A percentile compares a stretch with the other conserved stretches of the same genome.
phyloP scores from a whole-genome alignment of 148 eudicot species.

The Fagopyrum homotropicum region DNA sequence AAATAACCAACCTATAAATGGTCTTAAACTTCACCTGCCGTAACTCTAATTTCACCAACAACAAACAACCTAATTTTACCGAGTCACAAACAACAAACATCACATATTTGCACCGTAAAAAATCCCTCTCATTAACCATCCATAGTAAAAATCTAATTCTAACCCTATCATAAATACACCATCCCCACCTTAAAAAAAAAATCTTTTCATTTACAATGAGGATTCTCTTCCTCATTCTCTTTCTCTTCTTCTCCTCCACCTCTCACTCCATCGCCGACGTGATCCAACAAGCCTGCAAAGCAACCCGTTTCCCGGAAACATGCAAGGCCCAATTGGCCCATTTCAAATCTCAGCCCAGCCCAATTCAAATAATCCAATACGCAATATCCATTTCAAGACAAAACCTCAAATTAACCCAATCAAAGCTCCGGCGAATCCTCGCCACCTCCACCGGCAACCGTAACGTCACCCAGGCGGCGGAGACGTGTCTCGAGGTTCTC shows the following conservation, averaged over 20 bases:
- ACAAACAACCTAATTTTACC: too few relatives aligned
- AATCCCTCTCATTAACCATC: too few relatives aligned
- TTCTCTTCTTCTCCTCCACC: constrained; percentile 30
- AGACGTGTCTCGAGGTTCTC: constrained; percentile 45
- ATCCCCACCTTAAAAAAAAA: not conserved
- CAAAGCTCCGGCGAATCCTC: constrained; percentile 46
- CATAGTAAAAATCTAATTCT: too few relatives aligned
- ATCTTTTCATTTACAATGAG: not conserved
- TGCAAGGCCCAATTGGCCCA: constrained; percentile 34
- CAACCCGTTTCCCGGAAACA: constrained; percentile 44
- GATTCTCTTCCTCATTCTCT: constrained; percentile 20
- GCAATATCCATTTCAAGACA: constrained; percentile 32
- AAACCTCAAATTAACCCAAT: constrained; percentile 36
- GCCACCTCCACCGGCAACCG: constrained; percentile 30
- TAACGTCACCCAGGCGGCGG: constrained; percentile 55
- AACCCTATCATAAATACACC: not conserved
- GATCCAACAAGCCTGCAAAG: constrained; percentile 50
- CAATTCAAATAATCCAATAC: constrained; percentile 34
- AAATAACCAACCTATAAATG: too few relatives aligned
- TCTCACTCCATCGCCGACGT: constrained; percentile 17
- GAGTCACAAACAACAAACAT: too few relatives aligned
- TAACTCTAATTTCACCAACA: too few relatives aligned
- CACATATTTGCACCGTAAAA: too few relatives aligned
- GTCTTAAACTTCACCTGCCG: too few relatives aligned
- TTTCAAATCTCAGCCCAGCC: constrained; percentile 20